A percentile compares a stretch with the other conserved stretches of the same genome.
Evolutionary conservation across 805 yeast species (phyloP).

Genomic region (Zygotorulaspora sp.): DNA sequence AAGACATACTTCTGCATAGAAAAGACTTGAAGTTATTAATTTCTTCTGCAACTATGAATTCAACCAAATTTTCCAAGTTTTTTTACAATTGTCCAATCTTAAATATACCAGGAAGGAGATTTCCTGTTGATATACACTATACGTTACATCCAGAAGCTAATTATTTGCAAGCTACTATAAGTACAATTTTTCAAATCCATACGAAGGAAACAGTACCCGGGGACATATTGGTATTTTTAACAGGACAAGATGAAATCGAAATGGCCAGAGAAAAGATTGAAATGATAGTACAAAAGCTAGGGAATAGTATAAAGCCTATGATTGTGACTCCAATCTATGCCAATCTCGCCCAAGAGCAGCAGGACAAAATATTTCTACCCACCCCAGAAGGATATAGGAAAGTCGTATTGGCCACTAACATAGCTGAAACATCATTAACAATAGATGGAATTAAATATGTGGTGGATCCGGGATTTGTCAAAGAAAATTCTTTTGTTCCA

Average conservation of each 20-base stretch:
- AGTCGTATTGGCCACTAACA: constrained; percentile 90
- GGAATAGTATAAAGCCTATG: constrained; percentile 55
- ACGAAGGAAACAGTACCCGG: constrained; percentile 55
- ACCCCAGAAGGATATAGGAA: constrained; percentile 77
- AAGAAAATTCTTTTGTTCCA: constrained; percentile 86
- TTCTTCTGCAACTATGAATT: constrained; percentile 94
- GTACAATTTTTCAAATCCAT: constrained; percentile 85
- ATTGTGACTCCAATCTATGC: constrained; percentile 86
- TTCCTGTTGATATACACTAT: constrained; percentile 81
- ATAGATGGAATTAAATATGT: constrained; percentile 95
- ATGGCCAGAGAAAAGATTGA: constrained; percentile 63
- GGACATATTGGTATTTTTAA: constrained; percentile 83
- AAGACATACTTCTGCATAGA: constrained; percentile 58
- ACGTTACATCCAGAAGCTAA: constrained; percentile 86
- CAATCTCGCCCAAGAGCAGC: constrained; percentile 81
- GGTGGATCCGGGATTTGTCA: constrained; percentile 91
- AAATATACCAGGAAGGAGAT: constrained; percentile 88
- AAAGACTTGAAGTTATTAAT: constrained; percentile 71
- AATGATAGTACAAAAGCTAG: constrained; percentile 62
- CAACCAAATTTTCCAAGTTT: constrained; percentile 76
- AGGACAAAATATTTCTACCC: constrained; percentile 75
- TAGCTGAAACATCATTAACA: constrained; percentile 95
- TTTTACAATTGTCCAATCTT: constrained; percentile 83
- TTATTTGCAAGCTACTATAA: constrained; percentile 82
- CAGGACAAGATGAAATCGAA: constrained; percentile 97